phyloP scores from a whole-genome alignment of 2,329 filamentous ascomycete genomes.

The Thyridium curvatum region DNA sequence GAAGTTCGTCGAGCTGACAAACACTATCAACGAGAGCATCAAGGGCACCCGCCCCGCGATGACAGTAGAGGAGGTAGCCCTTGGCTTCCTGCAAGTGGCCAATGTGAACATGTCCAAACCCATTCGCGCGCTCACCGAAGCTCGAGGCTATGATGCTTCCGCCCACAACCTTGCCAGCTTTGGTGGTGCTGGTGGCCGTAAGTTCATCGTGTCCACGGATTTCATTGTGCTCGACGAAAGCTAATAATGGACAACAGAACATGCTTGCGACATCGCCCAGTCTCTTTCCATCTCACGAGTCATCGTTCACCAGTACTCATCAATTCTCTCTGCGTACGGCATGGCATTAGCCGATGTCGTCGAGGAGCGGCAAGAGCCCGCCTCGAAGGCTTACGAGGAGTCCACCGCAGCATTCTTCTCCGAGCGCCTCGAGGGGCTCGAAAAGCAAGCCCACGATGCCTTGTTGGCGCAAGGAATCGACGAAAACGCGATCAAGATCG shows the following conservation, averaged over 20 bases:
- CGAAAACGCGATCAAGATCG: neutral
- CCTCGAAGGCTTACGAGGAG: slow-evolving; percentile 11
- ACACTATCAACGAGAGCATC: slow-evolving; percentile 19
- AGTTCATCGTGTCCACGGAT: too few species aligned
- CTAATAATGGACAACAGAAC: slow-evolving; percentile 21
- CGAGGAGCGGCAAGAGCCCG: neutral
- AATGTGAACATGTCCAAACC: slow-evolving; percentile 68
- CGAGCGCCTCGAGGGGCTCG: slow-evolving; percentile 10
- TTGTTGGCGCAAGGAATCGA: slow-evolving; percentile 14
- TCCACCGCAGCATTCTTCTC: slow-evolving; percentile 8
- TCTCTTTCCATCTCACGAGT: slow-evolving; percentile 26
- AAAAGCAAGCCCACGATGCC: slow-evolving; percentile 22
- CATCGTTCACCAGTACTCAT: slow-evolving; percentile 25
- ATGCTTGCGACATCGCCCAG: slow-evolving; percentile 27
- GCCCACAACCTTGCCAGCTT: slow-evolving; percentile 30
- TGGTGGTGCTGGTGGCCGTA: slow-evolving; percentile 13
- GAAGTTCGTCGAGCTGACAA: slow-evolving; percentile 26
- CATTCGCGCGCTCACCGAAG: slow-evolving; percentile 54
- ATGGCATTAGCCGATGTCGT: slow-evolving; percentile 3
- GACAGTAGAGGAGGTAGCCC: slow-evolving; percentile 32
- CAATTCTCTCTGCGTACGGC: slow-evolving; percentile 6
- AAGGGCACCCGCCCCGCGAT: neutral
- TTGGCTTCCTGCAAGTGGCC: slow-evolving; percentile 65
- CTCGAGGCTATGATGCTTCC: slow-evolving; percentile 20
- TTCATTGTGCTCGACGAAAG: too few species aligned